Base-by-base conservation (phyloP, 2,329 filamentous ascomycete genomes). In the Teratosphaeria zuluensis region DNA sequence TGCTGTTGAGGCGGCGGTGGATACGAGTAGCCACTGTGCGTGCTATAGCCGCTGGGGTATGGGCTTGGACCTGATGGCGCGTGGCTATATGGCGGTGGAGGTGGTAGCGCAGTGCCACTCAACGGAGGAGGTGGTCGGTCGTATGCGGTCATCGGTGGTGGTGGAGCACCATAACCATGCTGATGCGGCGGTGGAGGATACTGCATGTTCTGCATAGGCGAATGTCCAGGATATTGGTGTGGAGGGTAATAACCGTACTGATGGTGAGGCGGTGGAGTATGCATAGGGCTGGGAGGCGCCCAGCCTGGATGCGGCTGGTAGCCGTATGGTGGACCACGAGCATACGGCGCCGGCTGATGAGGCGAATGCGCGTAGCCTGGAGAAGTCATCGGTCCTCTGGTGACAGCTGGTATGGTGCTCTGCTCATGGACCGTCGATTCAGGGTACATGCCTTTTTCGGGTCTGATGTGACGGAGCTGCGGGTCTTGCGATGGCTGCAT, bases 381-480 rank as follows among this genome's bases (percentile, higher is more conserved):
- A 24, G 78, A 78, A 33, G 77, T 74, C 81, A 86, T 85, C 5
- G 84, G 90, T 0, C 87, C 83, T 64, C 90, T 84, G 12, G 90
- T 92, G 46, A 95, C 83, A 2, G 89, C 86, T 12, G 92, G 90
- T 14, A 90, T 85, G 59, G 87, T 87, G 71, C 87, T 87, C 62
- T 86, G 81, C 69, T 96, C 92, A 70, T 90, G 90, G 66, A 96
- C 85, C 53, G 90, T 95, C 1, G 92, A 95, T 74, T 99, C 94
- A 0, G 94, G 94, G 72, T 99, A 99, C 84, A 97, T 90, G 70
- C 92, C 92, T 79, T 96, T 96, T 53, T 87, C 82, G 0, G 92
- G 92, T 1, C 89, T 80, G 62, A 99, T 94, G 69, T 89, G 84
- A 66, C 91, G 85, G 56, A 99, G 80, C 24, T 81, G 77, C 4